Evolutionary conservation across 2,329 filamentous ascomycete genomes (phyloP).

Genomic region (Monosporascus sp.): DNA sequence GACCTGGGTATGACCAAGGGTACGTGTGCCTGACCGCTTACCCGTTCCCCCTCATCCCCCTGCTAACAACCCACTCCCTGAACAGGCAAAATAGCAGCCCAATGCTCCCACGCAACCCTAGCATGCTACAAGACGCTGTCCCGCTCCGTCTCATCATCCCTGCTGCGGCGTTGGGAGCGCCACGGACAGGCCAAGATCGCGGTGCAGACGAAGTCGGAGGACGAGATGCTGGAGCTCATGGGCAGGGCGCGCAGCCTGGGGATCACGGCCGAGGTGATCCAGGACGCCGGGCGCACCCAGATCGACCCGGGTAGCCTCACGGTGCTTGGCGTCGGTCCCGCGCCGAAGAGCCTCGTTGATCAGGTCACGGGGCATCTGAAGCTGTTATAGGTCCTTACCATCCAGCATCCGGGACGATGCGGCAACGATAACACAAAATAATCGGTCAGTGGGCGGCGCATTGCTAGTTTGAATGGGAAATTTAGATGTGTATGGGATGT

Average conservation of each 20-base stretch:
- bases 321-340: slow-evolving; percentile 77
- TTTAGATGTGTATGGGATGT: too few species aligned
- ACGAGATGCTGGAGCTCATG: slow-evolving; percentile 69
- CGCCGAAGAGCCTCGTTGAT: slow-evolving; percentile 82
- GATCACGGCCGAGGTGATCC: slow-evolving; percentile 81
- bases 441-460: not conserved
- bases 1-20: slow-evolving; percentile 98
- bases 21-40: slow-evolving; percentile 33
- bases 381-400: slow-evolving; percentile 16
- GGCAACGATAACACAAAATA: not conserved
- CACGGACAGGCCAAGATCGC: slow-evolving; percentile 91
- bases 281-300: slow-evolving; percentile 95
- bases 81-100: slow-evolving; percentile 91
- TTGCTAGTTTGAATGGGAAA: too few species aligned
- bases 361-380: slow-evolving; percentile 47
- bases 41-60: not conserved
- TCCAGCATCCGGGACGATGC: not conserved
- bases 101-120: slow-evolving; percentile 92
- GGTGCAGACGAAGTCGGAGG: slow-evolving; percentile 80
- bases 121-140: slow-evolving; percentile 89
- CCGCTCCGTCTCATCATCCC: slow-evolving; percentile 52
- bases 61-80: slow-evolving; percentile 2
- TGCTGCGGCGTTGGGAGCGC: slow-evolving; percentile 81
- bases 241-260: slow-evolving; percentile 78
- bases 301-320: slow-evolving; percentile 91